Percentiles rank a stretch among this genome's conserved stretches.
phyloP scores from a whole-genome alignment of 1,284 basidiomycete species.

The Sporisorium reilianum region DNA sequence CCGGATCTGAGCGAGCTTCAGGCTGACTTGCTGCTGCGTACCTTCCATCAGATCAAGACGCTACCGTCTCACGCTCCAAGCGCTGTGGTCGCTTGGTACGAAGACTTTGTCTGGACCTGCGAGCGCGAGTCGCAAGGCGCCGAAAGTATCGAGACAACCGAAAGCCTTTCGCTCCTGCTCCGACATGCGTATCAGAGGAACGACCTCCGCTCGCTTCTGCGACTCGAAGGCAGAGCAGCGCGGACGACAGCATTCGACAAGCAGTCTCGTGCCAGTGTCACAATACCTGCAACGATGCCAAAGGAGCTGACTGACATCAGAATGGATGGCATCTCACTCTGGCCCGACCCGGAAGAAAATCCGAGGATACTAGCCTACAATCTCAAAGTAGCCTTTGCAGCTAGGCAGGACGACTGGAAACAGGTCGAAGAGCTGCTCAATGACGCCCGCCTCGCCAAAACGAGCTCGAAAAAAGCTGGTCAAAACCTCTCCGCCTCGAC shows the following conservation, averaged over 20 bases:
- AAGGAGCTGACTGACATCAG: constrained; percentile 3
- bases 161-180: constrained; percentile 27
- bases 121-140: constrained; percentile 24
- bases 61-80: constrained; percentile 16
- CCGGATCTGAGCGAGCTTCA: constrained; percentile 16
- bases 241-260: background rate
- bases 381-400: constrained; percentile 35
- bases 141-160: constrained; percentile 16
- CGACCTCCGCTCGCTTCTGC: constrained; percentile 30
- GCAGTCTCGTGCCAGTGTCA: background rate
- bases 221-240: constrained; percentile 20
- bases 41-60: constrained; percentile 6
- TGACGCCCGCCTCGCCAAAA: background rate
- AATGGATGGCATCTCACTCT: constrained; percentile 20
- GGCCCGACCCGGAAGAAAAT: constrained; percentile 26
- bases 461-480: background rate
- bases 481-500: background rate
- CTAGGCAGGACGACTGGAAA: constrained; percentile 27
- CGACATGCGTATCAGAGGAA: constrained; percentile 24
- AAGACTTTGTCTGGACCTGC: constrained; percentile 33
- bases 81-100: constrained; percentile 32
- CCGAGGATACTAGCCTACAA: constrained; percentile 29
- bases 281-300: background rate
- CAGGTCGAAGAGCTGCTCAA: constrained; percentile 32
- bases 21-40: constrained; percentile 14